A percentile compares a stretch with the other conserved stretches of the same genome.
These are phyloP conservation scores for Jaltomata sinuosa DNA, from an alignment of 257 asterid species.

Conservation along the genomic window DNA sequence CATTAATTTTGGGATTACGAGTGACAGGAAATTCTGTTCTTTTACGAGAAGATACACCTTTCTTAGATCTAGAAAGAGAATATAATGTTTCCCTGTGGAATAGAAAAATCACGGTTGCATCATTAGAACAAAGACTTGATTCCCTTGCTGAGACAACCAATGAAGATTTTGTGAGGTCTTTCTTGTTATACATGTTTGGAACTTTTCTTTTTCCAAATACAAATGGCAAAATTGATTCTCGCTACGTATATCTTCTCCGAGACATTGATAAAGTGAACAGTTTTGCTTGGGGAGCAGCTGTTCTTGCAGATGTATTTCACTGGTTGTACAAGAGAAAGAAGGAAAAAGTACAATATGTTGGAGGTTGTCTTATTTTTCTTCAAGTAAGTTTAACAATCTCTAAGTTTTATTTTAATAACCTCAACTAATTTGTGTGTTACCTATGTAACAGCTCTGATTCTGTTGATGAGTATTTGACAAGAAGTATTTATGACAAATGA, in stretches of 20 bases:
- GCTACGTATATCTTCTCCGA: conserved; percentile 8
- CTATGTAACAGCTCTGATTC: not conserved
- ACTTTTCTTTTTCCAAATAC: conserved; percentile 17
- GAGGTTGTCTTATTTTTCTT: conserved; percentile 22
- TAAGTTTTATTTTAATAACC: not conserved
- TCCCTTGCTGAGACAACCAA: conserved; percentile 7
- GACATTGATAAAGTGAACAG: conserved; percentile 9
- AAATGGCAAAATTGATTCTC: conserved; percentile 20
- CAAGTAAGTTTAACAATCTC: conserved; percentile 8
- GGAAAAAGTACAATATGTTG: conserved; percentile 17
- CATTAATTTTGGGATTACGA: conserved; percentile 12
- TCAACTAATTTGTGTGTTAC: not conserved
- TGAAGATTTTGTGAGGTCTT: conserved; percentile 13
- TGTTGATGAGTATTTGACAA: not conserved
- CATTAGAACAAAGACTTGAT: conserved; percentile 15
- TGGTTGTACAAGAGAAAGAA: conserved; percentile 16
- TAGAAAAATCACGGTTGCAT: conserved; percentile 9
- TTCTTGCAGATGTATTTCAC: conserved; percentile 11
- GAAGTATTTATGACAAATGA: not conserved
- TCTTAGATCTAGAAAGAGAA: conserved; percentile 9
- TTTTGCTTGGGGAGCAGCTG: conserved; percentile 20
- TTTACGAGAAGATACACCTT: conserved; percentile 7
- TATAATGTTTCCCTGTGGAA: conserved; percentile 11
- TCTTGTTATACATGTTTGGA: conserved; percentile 15
- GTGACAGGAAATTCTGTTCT: conserved; percentile 12